These are phyloP conservation scores for Tylopilus balloui DNA, from an alignment of 768 basidiomycete genomes.

Conservation along the genomic window DNA sequence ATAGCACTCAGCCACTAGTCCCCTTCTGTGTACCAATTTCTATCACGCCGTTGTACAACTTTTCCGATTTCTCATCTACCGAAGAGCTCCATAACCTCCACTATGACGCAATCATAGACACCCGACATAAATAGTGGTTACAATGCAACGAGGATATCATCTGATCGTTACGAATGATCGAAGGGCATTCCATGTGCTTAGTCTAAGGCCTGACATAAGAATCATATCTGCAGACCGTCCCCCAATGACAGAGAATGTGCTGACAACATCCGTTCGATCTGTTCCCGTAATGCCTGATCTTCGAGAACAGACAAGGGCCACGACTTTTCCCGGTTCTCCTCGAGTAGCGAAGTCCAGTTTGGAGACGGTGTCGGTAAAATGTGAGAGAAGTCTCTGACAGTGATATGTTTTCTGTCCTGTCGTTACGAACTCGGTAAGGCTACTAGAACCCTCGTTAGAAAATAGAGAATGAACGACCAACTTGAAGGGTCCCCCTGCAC, in stretches of 20 bases:
- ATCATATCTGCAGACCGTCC: neutral
- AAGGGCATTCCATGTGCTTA: no score
- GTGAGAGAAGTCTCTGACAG: conserved; percentile 83
- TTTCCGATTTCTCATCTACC: neutral
- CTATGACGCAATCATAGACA: neutral
- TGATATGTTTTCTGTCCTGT: conserved; percentile 38
- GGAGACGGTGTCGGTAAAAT: conserved; percentile 73
- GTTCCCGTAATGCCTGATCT: conserved; percentile 12
- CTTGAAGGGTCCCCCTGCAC: conserved; percentile 4
- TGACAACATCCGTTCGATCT: conserved; percentile 19
- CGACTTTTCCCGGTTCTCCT: conserved; percentile 10
- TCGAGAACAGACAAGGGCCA: conserved; percentile 25
- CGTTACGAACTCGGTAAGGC: neutral
- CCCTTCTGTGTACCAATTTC: conserved; percentile 12
- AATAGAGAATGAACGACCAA: conserved; percentile 5
- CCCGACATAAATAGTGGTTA: neutral
- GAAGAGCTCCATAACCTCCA: neutral
- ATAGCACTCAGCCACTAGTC: conserved; percentile 9
- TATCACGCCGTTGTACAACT: neutral
- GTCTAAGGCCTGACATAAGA: neutral
- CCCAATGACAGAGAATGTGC: neutral
- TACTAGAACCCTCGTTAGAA: neutral
- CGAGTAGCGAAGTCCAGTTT: conserved; percentile 48
- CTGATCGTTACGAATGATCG: no score
- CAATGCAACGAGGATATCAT: no score